These are phyloP conservation scores for Syncephalastrum contaminatum DNA, from an alignment of 371 early-diverging fungal species.

Conservation along the genomic window DNA sequence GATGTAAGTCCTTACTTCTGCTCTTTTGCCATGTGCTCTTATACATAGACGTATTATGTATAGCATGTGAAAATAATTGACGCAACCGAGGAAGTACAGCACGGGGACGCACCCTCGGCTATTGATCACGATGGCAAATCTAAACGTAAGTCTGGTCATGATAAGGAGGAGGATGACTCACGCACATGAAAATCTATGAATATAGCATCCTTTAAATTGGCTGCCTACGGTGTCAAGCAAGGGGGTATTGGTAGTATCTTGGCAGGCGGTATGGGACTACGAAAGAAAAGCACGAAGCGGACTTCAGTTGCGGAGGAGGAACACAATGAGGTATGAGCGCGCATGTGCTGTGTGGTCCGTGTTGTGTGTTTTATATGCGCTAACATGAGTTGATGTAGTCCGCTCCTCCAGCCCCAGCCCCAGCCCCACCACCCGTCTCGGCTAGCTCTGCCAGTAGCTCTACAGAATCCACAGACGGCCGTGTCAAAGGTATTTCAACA, in stretches of 20 bases:
- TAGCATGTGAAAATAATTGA: constrained; percentile 51
- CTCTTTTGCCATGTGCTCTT: neutral
- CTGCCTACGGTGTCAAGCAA: constrained; percentile 79
- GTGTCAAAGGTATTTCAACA: too few species aligned
- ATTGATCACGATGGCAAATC: constrained; percentile 4
- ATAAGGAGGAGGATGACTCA: neutral
- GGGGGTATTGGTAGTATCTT: constrained; percentile 80
- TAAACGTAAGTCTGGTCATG: neutral
- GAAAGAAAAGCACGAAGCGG: constrained; percentile 22
- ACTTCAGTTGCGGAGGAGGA: neutral
- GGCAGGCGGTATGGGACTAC: constrained; percentile 54
- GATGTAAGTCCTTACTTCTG: constrained; percentile 30
- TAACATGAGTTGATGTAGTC: too few species aligned
- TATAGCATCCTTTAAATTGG: constrained; percentile 44
- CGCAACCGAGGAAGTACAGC: constrained; percentile 10
- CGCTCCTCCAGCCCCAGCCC: too few species aligned
- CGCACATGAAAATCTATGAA: neutral
- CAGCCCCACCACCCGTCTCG: too few species aligned
- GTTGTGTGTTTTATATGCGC: too few species aligned
- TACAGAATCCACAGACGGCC: too few species aligned
- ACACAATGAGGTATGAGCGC: too few species aligned
- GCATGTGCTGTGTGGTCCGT: too few species aligned
- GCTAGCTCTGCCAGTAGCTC: too few species aligned
- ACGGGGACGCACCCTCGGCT: neutral
- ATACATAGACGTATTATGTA: neutral